phyloP scores from a whole-genome alignment of 1,284 basidiomycete species.

The Schizopora paradoxa region DNA sequence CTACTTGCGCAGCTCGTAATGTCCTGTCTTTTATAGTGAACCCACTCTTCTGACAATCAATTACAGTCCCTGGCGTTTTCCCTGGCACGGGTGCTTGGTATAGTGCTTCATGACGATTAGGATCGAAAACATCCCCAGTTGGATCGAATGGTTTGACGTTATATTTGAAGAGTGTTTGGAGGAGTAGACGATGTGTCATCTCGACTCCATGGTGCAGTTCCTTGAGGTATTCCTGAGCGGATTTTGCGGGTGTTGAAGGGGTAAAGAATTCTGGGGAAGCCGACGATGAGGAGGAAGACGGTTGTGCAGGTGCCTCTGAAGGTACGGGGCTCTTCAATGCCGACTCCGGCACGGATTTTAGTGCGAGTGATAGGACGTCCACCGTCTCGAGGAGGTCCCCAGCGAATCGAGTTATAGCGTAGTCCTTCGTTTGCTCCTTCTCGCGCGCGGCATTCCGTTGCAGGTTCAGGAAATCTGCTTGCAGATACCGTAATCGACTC shows the following conservation, averaged over 20 bases:
- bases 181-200: slow-evolving; percentile 85
- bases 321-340: slow-evolving; percentile 36
- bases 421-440: slow-evolving; percentile 89
- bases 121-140: slow-evolving; percentile 89
- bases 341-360: slow-evolving; percentile 76
- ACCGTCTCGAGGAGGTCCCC: slow-evolving; percentile 86
- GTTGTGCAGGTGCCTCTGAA: slow-evolving; percentile 17
- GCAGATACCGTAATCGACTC: slow-evolving; percentile 81
- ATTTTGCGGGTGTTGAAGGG: slow-evolving; percentile 38
- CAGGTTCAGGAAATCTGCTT: slow-evolving; percentile 94
- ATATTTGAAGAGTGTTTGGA: slow-evolving; percentile 88
- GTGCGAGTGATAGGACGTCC: slow-evolving; percentile 86
- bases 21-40: slow-evolving; percentile 92
- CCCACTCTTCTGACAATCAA: slow-evolving; percentile 89
- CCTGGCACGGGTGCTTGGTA: slow-evolving; percentile 90
- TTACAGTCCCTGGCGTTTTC: slow-evolving; percentile 84
- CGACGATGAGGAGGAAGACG: slow-evolving; percentile 25
- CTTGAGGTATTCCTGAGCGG: slow-evolving; percentile 54
- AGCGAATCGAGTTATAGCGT: slow-evolving; percentile 90
- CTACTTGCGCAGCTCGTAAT: slow-evolving; percentile 93
- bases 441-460: slow-evolving; percentile 88
- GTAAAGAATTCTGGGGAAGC: no score
- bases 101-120: slow-evolving; percentile 91
- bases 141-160: slow-evolving; percentile 91
- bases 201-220: slow-evolving; percentile 85